These are phyloP conservation scores for Boletellus ananas DNA, from an alignment of 768 basidiomycete species.

Conservation along the genomic window DNA sequence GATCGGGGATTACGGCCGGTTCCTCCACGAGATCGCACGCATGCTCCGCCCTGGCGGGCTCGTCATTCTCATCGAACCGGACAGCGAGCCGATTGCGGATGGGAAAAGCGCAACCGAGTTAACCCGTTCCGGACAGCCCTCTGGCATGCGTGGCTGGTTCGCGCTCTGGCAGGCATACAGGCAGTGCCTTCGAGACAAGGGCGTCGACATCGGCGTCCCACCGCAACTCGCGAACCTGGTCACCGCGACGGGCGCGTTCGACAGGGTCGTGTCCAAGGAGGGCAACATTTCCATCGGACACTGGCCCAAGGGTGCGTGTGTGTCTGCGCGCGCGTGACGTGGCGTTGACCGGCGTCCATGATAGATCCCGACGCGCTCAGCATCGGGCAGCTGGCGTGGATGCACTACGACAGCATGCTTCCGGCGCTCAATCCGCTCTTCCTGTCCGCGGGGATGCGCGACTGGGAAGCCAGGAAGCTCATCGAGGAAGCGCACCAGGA, in stretches of 20 bases:
- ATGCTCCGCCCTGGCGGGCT: constrained; percentile 70
- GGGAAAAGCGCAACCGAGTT: constrained; percentile 38
- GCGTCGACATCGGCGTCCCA: constrained; percentile 57
- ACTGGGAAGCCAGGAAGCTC: constrained; percentile 51
- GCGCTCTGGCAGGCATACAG: constrained; percentile 62
- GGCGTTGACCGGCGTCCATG: constrained; percentile 7
- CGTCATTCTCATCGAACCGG: constrained; percentile 62
- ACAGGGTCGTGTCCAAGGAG: constrained; percentile 50
- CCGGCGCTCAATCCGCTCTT: constrained; percentile 62
- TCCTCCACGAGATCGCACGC: constrained; percentile 59
- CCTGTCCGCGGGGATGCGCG: constrained; percentile 48
- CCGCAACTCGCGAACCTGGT: constrained; percentile 50
- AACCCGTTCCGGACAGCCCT: constrained; percentile 29
- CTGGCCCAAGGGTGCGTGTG: constrained; percentile 54
- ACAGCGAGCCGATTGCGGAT: constrained; percentile 48
- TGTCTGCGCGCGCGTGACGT: constrained; percentile 1
- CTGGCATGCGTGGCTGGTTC: constrained; percentile 55
- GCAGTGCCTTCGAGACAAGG: constrained; percentile 46
- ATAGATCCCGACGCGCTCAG: constrained; percentile 57
- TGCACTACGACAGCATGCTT: constrained; percentile 64
- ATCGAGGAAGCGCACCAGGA: constrained; percentile 63
- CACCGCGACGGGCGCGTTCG: constrained; percentile 47
- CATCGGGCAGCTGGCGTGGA: constrained; percentile 69
- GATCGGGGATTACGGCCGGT: constrained; percentile 60
- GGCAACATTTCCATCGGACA: constrained; percentile 67